Conservation (phyloP, 176 grass and related monocot species). For the Thalia dealbata region DNA sequence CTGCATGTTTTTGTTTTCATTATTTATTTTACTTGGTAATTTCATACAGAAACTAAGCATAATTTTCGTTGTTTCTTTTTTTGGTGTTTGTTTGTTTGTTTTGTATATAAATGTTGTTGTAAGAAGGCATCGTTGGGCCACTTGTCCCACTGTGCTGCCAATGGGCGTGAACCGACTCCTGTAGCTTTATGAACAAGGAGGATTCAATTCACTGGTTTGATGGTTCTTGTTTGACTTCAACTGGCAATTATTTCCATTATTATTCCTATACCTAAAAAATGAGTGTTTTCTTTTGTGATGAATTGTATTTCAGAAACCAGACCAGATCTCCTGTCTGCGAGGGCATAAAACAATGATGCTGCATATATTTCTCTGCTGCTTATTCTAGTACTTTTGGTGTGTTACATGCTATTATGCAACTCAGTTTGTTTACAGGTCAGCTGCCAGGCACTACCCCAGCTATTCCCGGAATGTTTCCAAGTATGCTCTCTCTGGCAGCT, state of each 20-base stretch:
- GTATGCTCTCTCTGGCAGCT: slow-evolving; percentile 55
- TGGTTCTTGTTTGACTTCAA: slow-evolving; percentile 51
- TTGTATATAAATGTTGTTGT: slow-evolving; percentile 69
- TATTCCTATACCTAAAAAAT: slow-evolving; percentile 28
- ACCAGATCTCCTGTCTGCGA: slow-evolving; percentile 21
- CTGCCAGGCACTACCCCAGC: slow-evolving; percentile 31
- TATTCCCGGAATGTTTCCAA: slow-evolving; percentile 74
- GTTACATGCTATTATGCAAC: slow-evolving; percentile 18
- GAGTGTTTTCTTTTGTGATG: slow-evolving; percentile 20
- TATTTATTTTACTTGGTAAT: slow-evolving; percentile 28
- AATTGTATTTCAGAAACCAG: slow-evolving; percentile 23
- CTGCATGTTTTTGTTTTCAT: slow-evolving; percentile 1
- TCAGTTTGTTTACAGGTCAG: slow-evolving; percentile 46
- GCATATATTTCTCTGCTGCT: slow-evolving; percentile 19
- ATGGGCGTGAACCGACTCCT: slow-evolving; percentile 70
- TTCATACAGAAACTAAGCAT: slow-evolving; percentile 46
- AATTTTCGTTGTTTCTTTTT: too few species aligned
- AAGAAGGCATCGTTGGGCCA: slow-evolving; percentile 73
- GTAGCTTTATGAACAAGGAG: slow-evolving; percentile 69
- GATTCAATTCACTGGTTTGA: slow-evolving; percentile 74
- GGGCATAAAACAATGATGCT: slow-evolving; percentile 22
- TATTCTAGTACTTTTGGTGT: slow-evolving; percentile 8
- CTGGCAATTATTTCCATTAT: slow-evolving; percentile 38
- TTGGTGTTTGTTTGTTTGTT: too few species aligned
- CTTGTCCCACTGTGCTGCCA: slow-evolving; percentile 74